These are phyloP conservation scores for Trametes gibbosa DNA, from an alignment of 768 basidiomycete species.

Conservation along the genomic window DNA sequence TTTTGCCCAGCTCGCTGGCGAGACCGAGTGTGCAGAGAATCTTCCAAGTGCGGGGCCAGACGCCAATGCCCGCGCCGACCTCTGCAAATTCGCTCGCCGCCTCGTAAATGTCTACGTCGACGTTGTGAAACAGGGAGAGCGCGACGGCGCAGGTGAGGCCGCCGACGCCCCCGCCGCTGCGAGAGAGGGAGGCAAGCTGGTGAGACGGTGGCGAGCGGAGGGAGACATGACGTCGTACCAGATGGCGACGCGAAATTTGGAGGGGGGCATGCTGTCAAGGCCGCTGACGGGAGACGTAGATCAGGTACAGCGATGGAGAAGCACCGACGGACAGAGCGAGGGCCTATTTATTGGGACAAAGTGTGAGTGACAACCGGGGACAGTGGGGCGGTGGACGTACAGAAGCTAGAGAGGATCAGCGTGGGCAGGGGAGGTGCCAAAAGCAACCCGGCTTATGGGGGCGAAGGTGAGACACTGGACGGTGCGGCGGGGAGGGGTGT, in stretches of 20 bases:
- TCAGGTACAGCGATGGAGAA: slow-evolving; percentile 7
- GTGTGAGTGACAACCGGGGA: not conserved
- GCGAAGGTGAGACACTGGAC: not conserved
- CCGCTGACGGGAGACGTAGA: not conserved
- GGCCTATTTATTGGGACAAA: slow-evolving; percentile 1
- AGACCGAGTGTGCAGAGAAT: slow-evolving; percentile 28
- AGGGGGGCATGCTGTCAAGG: slow-evolving; percentile 2
- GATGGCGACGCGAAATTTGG: slow-evolving; percentile 50
- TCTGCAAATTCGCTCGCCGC: slow-evolving; percentile 29
- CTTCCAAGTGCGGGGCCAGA: slow-evolving; percentile 37
- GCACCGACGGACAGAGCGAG: not conserved
- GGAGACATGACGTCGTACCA: slow-evolving; percentile 40
- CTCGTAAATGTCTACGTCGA: slow-evolving; percentile 35
- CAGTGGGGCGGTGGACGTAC: slow-evolving; percentile 6
- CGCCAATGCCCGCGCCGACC: slow-evolving; percentile 33
- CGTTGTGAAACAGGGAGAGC: slow-evolving; percentile 27
- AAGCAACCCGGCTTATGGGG: not conserved
- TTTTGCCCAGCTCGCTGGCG: slow-evolving; percentile 24
- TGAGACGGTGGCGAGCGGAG: slow-evolving; percentile 1
- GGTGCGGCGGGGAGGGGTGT: not conserved
- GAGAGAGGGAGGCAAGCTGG: slow-evolving; percentile 11
- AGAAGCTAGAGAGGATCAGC: not conserved
- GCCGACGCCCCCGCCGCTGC: slow-evolving; percentile 31
- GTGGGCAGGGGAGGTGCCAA: not conserved
- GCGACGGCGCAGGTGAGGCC: slow-evolving; percentile 30